Evolutionary conservation across 2,329 filamentous ascomycete genomes (phyloP), one percentile per base, ranked within the genome.

Genomic region (Penicillium sp.): DNA sequence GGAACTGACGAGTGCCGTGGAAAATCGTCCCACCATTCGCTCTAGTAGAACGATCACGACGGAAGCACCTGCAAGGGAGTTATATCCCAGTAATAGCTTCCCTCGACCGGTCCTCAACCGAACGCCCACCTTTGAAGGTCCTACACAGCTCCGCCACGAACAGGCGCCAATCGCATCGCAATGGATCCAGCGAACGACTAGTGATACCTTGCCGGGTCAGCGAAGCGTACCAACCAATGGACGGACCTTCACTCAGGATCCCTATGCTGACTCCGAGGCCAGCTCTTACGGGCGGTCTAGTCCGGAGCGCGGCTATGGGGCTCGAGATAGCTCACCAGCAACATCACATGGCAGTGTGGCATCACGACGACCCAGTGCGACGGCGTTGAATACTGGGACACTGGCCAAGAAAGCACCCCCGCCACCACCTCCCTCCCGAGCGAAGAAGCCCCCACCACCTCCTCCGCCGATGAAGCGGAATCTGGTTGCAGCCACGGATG

Each of bases 381-480:
- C 75, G 16, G 75, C 74, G 7, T 51, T 75, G 62, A 68, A 69
- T 62, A 61, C 18, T 13, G 56, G 59, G 13, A 19, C 8, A 42
- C 45, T 68, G 23, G 66, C 71, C 43, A 82, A 81, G 69, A 85
- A 83, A 71, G 80, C 79, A 40, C 83, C 84, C 43, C 86, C 86
- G 18, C 86, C 86, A 24, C 86, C 86, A 21, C 84, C 84, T 23
- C 82, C 83, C 8, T 82, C 81, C 19, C 76, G 85, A 66, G 75
- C 82, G 31, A 89, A 87, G 78, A 88, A 88, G 71, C 84, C 85
- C 11, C 81, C 83, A 19, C 84, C 86, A 55, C 84, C 84, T 33
- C 86, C 84, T 19, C 84, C 83, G 10, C 86, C 86, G 19, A 81
- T 85, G 74, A 88, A 88, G 77, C 76, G 84, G 61, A 80, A 66